Conservation (phyloP, 257 asterid genomes). For the Solanum stenotomum region DNA sequence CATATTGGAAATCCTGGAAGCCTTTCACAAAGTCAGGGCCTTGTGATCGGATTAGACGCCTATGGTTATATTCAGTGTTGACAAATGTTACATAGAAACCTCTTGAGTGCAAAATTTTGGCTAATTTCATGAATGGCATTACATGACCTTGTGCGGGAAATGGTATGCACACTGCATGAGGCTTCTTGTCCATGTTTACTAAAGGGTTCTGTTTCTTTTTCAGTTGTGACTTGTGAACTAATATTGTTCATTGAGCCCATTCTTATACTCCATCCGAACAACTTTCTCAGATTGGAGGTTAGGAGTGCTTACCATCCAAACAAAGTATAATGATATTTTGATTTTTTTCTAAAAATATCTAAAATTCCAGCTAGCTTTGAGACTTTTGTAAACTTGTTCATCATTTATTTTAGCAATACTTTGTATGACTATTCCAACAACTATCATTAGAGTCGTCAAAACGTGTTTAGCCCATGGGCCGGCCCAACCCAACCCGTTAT, state of each 20-base stretch:
- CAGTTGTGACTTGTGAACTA: not conserved
- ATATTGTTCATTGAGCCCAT: not conserved
- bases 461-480: no score
- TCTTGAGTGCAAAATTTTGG: not conserved
- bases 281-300: no score
- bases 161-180: not conserved
- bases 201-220: not conserved
- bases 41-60: not conserved
- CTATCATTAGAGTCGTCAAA: no score
- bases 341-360: no score
- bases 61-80: not conserved
- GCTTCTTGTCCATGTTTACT: not conserved
- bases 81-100: not conserved
- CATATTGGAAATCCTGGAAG: not conserved
- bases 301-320: no score
- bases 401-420: no score
- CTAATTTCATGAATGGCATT: not conserved
- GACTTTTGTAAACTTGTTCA: no score
- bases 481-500: no score
- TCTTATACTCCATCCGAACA: not conserved
- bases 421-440: no score
- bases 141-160: not conserved
- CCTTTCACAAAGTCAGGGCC: not conserved
- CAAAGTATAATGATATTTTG: no score
- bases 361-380: no score